phyloP scores from a whole-genome alignment of 2,329 filamentous ascomycete genomes.

The Talaromyces sp. region DNA sequence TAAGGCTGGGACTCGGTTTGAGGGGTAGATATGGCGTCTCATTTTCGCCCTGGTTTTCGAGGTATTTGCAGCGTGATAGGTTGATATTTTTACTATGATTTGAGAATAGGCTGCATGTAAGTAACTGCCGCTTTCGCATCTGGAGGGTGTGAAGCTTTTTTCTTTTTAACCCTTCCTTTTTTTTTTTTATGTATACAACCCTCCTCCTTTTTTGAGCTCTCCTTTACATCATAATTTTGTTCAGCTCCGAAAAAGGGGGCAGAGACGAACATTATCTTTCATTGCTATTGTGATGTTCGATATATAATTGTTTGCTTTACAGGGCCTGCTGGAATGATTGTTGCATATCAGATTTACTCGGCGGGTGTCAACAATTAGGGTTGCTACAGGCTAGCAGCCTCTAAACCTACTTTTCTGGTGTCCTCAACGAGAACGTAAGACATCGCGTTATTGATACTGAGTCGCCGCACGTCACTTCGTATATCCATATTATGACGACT shows the following conservation, averaged over 20 bases:
- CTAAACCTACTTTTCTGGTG: neutral
- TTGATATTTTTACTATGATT: neutral
- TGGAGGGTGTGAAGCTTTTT: neutral
- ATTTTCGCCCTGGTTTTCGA: neutral
- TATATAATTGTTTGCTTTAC: neutral
- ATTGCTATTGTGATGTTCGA: neutral
- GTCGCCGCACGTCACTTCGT: no score
- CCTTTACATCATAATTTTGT: neutral
- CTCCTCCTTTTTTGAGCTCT: neutral
- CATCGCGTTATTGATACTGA: no score
- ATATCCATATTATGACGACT: neutral
- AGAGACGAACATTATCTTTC: neutral
- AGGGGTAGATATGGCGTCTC: constrained; percentile 1
- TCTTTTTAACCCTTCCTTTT: neutral
- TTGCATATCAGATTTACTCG: neutral
- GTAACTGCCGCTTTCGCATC: neutral
- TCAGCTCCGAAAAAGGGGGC: neutral
- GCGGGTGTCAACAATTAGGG: neutral
- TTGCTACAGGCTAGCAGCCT: neutral
- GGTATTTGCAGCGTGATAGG: neutral
- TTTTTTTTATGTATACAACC: neutral
- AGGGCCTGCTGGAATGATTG: neutral
- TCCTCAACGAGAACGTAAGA: neutral
- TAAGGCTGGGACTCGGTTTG: neutral
- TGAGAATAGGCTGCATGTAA: neutral